phyloP scores from a whole-genome alignment of 257 asterid species.

The Jasminum sambac region DNA sequence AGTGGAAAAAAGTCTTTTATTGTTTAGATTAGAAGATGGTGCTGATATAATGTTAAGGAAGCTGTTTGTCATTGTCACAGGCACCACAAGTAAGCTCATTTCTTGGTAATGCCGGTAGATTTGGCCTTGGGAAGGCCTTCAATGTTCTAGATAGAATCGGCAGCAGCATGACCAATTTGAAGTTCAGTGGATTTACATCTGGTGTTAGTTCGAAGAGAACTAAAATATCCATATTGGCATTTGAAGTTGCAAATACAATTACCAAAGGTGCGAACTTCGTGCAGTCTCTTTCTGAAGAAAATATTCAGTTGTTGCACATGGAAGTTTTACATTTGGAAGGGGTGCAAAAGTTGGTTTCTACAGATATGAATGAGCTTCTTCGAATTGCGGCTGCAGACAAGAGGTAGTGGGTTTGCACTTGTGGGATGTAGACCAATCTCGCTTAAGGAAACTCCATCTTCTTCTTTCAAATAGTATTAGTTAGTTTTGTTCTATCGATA shows the following conservation, averaged over 20 bases:
- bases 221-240: slow-evolving; percentile 56
- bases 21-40: neutral
- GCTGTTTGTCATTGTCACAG: neutral
- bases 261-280: neutral
- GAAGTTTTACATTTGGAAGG: slow-evolving; percentile 82
- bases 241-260: neutral
- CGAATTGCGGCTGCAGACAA: slow-evolving; percentile 94
- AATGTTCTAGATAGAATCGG: slow-evolving; percentile 13
- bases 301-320: slow-evolving; percentile 35
- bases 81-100: slow-evolving; percentile 18
- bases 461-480: too few relatives aligned
- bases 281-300: neutral
- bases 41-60: neutral
- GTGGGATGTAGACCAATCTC: slow-evolving; percentile 11
- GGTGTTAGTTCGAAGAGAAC: slow-evolving; percentile 74
- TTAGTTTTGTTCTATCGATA: too few relatives aligned
- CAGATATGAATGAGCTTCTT: slow-evolving; percentile 83
- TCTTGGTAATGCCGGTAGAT: neutral
- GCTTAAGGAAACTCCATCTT: slow-evolving; percentile 7
- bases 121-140: neutral
- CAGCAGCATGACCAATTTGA: slow-evolving; percentile 36
- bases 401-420: slow-evolving; percentile 48
- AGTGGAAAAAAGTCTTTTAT: too few relatives aligned
- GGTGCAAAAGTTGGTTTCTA: slow-evolving; percentile 74
- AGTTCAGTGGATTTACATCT: slow-evolving; percentile 76